Base-by-base conservation (phyloP, 2,329 filamentous ascomycete genomes). In the Colletotrichum lupini region DNA sequence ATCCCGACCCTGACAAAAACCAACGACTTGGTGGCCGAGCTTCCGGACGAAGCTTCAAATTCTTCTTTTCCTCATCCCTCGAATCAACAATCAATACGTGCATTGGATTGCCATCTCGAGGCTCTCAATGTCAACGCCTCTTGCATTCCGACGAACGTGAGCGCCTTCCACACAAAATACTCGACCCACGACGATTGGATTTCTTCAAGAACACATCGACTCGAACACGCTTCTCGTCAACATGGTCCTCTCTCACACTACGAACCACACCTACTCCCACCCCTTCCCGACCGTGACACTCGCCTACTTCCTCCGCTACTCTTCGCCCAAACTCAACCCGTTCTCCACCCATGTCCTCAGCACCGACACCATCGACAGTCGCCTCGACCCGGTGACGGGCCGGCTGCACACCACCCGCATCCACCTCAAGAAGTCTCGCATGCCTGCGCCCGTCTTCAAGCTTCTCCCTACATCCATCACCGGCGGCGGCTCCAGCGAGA, bases 281-380 rank as follows among this genome's bases (percentile, higher is more conserved):
- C 92, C 93, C 61, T 96, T 96, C 85, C 92, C 93, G 75, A 94
- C 94, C 81, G 94, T 97, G 75, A 95, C 94, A 61, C 92, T 97
- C 82, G 94, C 94, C 84, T 97, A 95, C 88, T 97, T 96, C 84
- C 92, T 97, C 62, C 93, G 94, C 76, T 97, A 97, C 84, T 95
- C 93, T 73, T 90, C 88, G 5, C 88, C 89, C 35, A 86, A 90
- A 76, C 85, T 90, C 76, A 97, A 96, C 80, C 94, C 94, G 7
- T 95, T 96, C 85, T 92, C 92, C 76, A 91, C 90, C 75, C 94
- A 97, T 85, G 94, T 97, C 66, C 86, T 95, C 77, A 94, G 93
- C 80, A 95, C 93, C 82, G 94, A 97, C 82, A 95, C 93, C 78
- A 94, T 97, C 81, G 90, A 91, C 61, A 92, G 91, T 76, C 86